Evolutionary conservation across 768 basidiomycete genomes (phyloP), one percentile per base, ranked within the genome.

Genomic region (Arthromyces matolae): DNA sequence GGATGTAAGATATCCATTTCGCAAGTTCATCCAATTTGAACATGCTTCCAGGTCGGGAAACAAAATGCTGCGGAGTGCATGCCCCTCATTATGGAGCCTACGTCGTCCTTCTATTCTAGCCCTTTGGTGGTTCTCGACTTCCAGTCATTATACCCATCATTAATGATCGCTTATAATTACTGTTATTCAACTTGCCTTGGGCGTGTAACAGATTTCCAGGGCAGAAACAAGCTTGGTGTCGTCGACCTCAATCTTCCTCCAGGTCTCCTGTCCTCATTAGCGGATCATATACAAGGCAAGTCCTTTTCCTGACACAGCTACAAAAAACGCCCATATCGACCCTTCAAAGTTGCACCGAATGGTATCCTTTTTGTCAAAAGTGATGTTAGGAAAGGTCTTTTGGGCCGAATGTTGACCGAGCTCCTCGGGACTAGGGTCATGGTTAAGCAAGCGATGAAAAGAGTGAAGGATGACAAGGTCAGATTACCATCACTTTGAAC

Each of bases 161-260:
- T 97, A 50, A 98, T 98, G 95, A 95, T 98, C 56, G 95, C 93
- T 5, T 94, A 99, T 69, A 98, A 98, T 64, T 93, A 93, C 64
- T 93, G 90, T 60, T 94, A 93, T 63, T 97, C 94, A 22, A 99
- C 96, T 2, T 98, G 94, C 64, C 75, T 99, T 24, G 96, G 96
- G 8, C 81, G 94, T 10, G 73, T 91, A 31, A 73, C 75, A n/a
- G 75, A 83, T n/a, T 95, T 94, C 67, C 84, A 92, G 62, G 93
- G 87, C 8, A 77, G 78, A 22, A 84, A 87, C 63, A 95, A 95
- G 64, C 79, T 98, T 44, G 96, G 96, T 2, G 88, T 94, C 36
- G 71, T 80, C 33, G 79, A 92, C 51, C 72, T 90, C 14, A 72
- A 85, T 31, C 71, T 84, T 10, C 80, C 84, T 2, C 70, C 78